These are phyloP conservation scores for Colletotrichum tabaci DNA, from an alignment of 2,329 filamentous ascomycete genomes.

Conservation along the genomic window DNA sequence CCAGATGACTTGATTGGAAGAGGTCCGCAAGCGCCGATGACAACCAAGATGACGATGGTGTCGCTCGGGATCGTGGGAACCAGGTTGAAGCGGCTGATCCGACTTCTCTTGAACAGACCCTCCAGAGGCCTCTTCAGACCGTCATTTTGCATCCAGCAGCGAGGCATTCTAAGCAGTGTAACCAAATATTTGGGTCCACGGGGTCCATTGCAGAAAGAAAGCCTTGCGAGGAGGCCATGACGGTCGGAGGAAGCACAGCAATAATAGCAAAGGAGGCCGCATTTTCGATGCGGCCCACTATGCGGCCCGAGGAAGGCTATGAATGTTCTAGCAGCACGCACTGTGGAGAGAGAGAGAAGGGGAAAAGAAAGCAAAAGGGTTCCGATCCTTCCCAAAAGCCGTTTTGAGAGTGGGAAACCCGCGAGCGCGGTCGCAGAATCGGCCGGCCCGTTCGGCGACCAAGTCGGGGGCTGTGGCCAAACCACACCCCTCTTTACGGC, in stretches of 20 bases:
- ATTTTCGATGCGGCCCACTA: conserved; percentile 15
- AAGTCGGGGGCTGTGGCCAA: conserved; percentile 31
- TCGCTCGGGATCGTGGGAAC: background rate
- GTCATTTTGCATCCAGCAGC: conserved; percentile 2
- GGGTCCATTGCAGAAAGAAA: conserved; percentile 15
- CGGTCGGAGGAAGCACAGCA: conserved; percentile 14
- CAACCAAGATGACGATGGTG: background rate
- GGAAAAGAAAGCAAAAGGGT: background rate
- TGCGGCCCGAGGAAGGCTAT: conserved; percentile 38
- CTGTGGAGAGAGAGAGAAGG: background rate
- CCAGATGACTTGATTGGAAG: background rate
- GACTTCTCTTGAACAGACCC: too few species aligned
- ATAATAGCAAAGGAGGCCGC: conserved; percentile 2
- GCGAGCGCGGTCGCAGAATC: conserved; percentile 13
- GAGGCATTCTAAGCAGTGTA: conserved; percentile 3
- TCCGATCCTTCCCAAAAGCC: background rate
- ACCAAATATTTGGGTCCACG: background rate
- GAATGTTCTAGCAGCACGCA: conserved; percentile 2
- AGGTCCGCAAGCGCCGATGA: background rate
- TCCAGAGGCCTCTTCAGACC: conserved; percentile 12
- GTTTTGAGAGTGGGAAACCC: conserved; percentile 9
- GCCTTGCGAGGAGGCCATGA: conserved; percentile 35
- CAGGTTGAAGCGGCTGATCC: background rate
- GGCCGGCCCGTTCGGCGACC: conserved; percentile 40
- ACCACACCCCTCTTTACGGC: conserved; percentile 9